Evolutionary conservation across 768 basidiomycete species (phyloP).

Genomic region (Leucocoprinus birnbaumii): DNA sequence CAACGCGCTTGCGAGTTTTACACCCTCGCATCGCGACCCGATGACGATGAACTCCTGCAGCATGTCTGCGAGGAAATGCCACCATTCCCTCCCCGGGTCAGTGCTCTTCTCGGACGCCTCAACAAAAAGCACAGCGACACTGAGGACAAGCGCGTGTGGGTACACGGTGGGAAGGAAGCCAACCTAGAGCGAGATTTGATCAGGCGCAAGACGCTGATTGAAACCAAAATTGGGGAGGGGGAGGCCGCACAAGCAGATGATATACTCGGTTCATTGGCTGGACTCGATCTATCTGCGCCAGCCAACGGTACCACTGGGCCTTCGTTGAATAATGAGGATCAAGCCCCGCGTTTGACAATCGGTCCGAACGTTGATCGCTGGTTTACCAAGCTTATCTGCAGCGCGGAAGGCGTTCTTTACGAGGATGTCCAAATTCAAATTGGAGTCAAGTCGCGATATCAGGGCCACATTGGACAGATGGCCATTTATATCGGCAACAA

Average conservation of each 20-base stretch:
- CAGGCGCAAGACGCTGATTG: conserved; percentile 43
- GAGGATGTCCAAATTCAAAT: conserved; percentile 96
- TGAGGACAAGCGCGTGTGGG: conserved; percentile 95
- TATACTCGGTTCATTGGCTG: conserved; percentile 73
- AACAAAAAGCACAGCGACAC: conserved; percentile 89
- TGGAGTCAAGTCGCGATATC: conserved; percentile 95
- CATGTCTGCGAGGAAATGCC: conserved; percentile 99
- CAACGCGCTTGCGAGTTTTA: conserved; percentile 99
- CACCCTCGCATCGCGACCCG: conserved; percentile 77
- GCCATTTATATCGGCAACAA: conserved; percentile 98
- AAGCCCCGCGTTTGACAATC: conserved; percentile 54
- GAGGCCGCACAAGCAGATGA: conserved; percentile 41
- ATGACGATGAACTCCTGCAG: conserved; percentile 90
- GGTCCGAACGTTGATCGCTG: conserved; percentile 83
- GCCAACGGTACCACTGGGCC: conserved; percentile 9
- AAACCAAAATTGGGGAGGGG: conserved; percentile 22
- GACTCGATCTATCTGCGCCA: conserved; percentile 63
- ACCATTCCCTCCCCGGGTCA: conserved; percentile 94
- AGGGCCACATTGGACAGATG: conserved; percentile 90
- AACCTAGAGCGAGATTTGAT: conserved; percentile 74
- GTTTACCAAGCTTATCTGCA: conserved; percentile 82
- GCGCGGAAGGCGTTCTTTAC: conserved; percentile 85
- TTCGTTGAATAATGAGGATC: conserved; percentile 24
- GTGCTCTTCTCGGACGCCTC: conserved; percentile 81
- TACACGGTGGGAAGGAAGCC: conserved; percentile 91